phyloP scores from a whole-genome alignment of 306 rosid genomes.

The Lathyrus tuberosus region DNA sequence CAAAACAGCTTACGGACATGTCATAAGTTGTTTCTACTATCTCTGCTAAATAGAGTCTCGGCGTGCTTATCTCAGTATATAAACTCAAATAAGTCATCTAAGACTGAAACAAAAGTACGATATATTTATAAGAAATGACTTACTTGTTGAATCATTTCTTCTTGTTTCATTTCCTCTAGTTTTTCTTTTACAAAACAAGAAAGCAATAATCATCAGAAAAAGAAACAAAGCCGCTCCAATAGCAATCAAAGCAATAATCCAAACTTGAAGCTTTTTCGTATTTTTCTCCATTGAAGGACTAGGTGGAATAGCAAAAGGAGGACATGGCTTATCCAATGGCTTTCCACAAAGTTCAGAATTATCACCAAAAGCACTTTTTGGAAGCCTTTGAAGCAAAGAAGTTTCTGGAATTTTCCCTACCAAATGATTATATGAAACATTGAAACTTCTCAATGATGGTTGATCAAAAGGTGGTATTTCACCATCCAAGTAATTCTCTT shows the following conservation, averaged over 20 bases:
- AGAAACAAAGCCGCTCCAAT: slow-evolving; percentile 42
- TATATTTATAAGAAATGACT: slow-evolving; percentile 7
- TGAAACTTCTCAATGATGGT: slow-evolving; percentile 51
- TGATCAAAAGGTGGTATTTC: slow-evolving; percentile 67
- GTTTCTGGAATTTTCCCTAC: slow-evolving; percentile 61
- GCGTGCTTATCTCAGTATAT: background rate
- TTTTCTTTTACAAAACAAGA: slow-evolving; percentile 42
- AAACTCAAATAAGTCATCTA: background rate
- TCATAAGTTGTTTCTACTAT: too few relatives aligned
- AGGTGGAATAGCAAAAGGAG: slow-evolving; percentile 11
- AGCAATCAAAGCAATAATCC: slow-evolving; percentile 50
- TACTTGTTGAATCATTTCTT: slow-evolving; percentile 48
- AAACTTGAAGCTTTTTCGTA: slow-evolving; percentile 36
- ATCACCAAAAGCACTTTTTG: slow-evolving; percentile 50
- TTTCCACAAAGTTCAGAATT: slow-evolving; percentile 66
- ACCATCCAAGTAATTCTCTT: slow-evolving; percentile 52
- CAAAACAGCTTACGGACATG: too few relatives aligned
- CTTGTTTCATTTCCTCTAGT: slow-evolving; percentile 40
- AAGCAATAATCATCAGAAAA: slow-evolving; percentile 39
- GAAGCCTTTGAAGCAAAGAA: slow-evolving; percentile 52
- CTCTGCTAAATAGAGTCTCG: background rate
- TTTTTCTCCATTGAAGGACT: background rate
- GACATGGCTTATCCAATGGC: slow-evolving; percentile 55
- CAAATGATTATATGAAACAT: slow-evolving; percentile 64
- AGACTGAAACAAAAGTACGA: background rate